phyloP scores from a whole-genome alignment of 257 asterid species.

The Handroanthus guayacan region DNA sequence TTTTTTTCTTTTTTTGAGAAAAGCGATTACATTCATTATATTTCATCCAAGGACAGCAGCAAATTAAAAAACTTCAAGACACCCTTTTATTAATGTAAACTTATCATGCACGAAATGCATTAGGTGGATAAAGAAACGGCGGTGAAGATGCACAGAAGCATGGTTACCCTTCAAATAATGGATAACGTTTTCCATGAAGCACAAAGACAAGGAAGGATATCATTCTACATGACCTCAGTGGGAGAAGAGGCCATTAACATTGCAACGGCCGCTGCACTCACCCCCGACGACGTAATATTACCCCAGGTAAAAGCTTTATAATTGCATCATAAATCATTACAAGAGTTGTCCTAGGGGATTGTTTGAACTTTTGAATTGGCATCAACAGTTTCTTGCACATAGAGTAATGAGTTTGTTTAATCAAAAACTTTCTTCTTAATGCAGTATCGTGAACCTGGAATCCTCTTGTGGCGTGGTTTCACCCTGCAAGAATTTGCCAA shows the following conservation, averaged over 20 bases:
- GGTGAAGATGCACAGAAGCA: conserved; percentile 68
- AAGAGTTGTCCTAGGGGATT: background rate
- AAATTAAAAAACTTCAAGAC: too few relatives aligned
- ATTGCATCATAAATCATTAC: background rate
- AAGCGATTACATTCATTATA: too few relatives aligned
- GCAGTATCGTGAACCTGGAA: conserved; percentile 92
- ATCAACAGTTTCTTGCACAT: background rate
- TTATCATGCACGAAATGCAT: conserved; percentile 6
- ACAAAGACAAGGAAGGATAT: conserved; percentile 87
- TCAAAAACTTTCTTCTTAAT: background rate
- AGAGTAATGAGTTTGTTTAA: background rate
- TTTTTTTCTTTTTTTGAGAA: too few relatives aligned
- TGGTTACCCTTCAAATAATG: conserved; percentile 83
- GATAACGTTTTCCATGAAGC: conserved; percentile 84
- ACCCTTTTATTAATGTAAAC: background rate
- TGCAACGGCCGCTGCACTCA: conserved; percentile 92
- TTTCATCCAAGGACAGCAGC: too few relatives aligned
- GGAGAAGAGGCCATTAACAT: conserved; percentile 93
- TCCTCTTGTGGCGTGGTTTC: conserved; percentile 91
- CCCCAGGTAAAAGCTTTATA: conserved; percentile 56
- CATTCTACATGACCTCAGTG: conserved; percentile 74
- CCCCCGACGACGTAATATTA: conserved; percentile 61
- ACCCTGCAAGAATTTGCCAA: conserved; percentile 75
- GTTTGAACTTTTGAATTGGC: background rate
- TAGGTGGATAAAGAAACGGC: conserved; percentile 76